Conservation (phyloP, 2,329 filamentous ascomycete species). For the Beauveria brongniartii region DNA sequence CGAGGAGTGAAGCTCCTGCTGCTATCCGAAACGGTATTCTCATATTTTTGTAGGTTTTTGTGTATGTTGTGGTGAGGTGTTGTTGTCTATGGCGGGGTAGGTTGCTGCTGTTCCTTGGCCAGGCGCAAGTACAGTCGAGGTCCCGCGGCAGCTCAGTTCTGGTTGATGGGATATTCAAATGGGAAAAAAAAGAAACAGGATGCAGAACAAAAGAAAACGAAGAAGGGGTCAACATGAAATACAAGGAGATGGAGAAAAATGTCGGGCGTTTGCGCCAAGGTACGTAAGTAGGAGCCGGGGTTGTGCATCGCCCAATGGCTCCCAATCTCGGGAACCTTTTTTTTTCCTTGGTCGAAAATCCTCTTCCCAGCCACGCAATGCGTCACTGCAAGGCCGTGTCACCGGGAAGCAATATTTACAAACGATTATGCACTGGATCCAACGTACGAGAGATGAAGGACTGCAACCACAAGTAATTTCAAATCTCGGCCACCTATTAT, state of each 20-base stretch:
- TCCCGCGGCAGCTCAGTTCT: background rate
- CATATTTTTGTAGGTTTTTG: slow-evolving; percentile 1
- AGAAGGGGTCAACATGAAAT: background rate
- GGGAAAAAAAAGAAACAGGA: background rate
- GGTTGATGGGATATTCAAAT: background rate
- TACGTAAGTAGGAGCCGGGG: background rate
- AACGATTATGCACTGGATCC: background rate
- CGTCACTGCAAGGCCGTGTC: background rate
- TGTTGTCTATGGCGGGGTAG: background rate
- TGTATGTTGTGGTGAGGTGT: background rate
- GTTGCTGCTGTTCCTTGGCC: too few species aligned
- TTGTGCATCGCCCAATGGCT: background rate
- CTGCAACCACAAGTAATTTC: background rate
- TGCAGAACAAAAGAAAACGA: background rate
- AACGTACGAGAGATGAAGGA: background rate
- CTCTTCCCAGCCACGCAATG: slow-evolving; percentile 3
- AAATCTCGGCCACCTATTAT: background rate
- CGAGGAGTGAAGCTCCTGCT: background rate
- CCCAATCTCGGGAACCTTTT: background rate
- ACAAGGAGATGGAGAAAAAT: background rate
- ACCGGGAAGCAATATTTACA: background rate
- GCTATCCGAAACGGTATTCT: slow-evolving; percentile 10
- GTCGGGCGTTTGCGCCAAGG: background rate
- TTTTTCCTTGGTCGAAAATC: background rate
- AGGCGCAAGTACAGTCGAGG: too few species aligned